Conservation (phyloP, 164 flowering plant genomes). For the Chloranthus sessilifolius region DNA sequence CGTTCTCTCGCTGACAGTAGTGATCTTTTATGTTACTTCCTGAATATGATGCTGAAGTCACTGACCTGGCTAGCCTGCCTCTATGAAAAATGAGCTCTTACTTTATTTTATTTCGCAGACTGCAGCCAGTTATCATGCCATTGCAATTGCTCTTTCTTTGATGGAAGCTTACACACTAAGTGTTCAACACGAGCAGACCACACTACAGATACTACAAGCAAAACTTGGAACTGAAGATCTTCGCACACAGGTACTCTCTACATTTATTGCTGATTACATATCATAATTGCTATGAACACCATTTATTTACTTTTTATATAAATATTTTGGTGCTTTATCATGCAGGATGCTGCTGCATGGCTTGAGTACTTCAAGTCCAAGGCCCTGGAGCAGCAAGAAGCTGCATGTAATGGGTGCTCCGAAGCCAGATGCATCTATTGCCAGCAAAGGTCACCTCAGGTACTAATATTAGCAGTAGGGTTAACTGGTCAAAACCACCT, state of each 20-base stretch:
- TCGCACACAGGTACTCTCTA: slow-evolving; percentile 68
- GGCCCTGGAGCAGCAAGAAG: slow-evolving; percentile 97
- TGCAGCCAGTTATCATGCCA: slow-evolving; percentile 97
- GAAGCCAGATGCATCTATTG: slow-evolving; percentile 92
- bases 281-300: neutral
- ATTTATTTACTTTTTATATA: neutral
- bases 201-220: slow-evolving; percentile 80
- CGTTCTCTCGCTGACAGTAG: no score
- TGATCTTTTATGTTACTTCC: neutral
- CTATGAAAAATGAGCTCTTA: slow-evolving; percentile 1
- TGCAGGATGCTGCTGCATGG: slow-evolving; percentile 97
- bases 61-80: neutral
- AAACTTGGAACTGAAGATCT: slow-evolving; percentile 93
- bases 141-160: slow-evolving; percentile 91
- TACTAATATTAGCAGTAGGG: no score
- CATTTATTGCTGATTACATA: neutral
- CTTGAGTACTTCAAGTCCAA: slow-evolving; percentile 92
- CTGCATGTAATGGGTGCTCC: slow-evolving; percentile 98
- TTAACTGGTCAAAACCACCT: no score
- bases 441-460: slow-evolving; percentile 98
- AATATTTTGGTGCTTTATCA: neutral
- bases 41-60: neutral
- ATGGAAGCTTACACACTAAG: slow-evolving; percentile 95
- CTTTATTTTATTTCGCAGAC: slow-evolving; percentile 41
- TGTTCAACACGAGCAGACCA: slow-evolving; percentile 95